Base-by-base conservation (phyloP, 805 yeast genomes). In the Deakozyma indianensis region DNA sequence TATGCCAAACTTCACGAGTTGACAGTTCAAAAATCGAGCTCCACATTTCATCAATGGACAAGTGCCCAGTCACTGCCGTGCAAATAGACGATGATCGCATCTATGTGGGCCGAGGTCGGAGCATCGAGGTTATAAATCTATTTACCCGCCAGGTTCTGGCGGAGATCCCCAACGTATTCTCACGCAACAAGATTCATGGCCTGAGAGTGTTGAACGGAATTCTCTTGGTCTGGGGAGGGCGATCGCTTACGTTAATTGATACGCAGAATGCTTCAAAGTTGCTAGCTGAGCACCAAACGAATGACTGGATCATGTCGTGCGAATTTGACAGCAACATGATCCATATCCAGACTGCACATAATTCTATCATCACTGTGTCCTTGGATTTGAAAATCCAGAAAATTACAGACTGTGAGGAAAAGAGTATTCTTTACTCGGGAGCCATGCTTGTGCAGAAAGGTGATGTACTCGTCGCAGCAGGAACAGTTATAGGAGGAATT, bases 401-500 rank as follows among this genome's bases (percentile, higher is more conserved):
- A 1, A 64, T 64, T 11, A 55, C 60, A 16, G 62, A 74, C 22
- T 75, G 79, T 54, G 71, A 72, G 18, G 94, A 85, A 61, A 79
- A 82, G 51, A 83, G 95, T 1, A 81, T 90, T 41, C 67, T 92
- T 28, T 92, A 92, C 58, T 84, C 95, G 3, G 98, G 97, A 0
- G 70, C 84, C 1, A 73, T 90, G 32, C 69, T 71, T 0, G 52
- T 73, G 16, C 47, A 60, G 2, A 58, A 61, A 11, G 67, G 64
- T 3, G 59, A 62, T 29, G 73, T 80, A 0, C 58, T 73, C 3
- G 69, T 86, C 14, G 86, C 86, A 23, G 88, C 96, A 0, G 98
- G 98, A 22, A 90, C 98, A 0, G 96, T 90, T 2, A 78, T 88
- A 79, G 80, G 80, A 42, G 95, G 96, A 14, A 78, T 85, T 1